Evolutionary conservation across 768 basidiomycete species (phyloP), one percentile per base, ranked within the genome.

Genomic region (Pleurotus tuoliensis): DNA sequence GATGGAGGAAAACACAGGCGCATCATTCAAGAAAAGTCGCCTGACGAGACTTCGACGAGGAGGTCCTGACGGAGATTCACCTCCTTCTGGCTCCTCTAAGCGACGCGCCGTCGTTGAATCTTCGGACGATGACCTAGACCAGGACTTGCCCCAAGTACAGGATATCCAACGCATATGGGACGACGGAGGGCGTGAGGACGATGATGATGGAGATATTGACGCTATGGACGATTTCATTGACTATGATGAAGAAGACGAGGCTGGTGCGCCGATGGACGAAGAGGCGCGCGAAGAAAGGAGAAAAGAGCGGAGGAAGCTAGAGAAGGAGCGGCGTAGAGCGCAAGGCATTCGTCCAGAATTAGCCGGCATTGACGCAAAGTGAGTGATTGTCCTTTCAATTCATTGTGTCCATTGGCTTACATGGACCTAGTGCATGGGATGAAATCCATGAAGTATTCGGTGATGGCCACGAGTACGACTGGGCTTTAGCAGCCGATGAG

Each of bases 401-500:
- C 24, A 5, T 25, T 18, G 6, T 27, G 57, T 51, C 55, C 25
- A 15, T 52, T 45, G 30, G 58, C 55, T 65, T 61, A 56, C 34
- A n/a, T 44, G 4, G 56, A 59, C 59, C 2, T 61, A 96, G 93
- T 64, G 88, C 93, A 24, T 97, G 94, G 93, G 88, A 91, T 47
- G 97, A 98, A 72, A 90, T 98, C 24, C 88, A 90, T 59, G 95
- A 93, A 57, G 92, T 98, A 1, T 99, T 99, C 61, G 97, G 97
- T 34, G 91, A 95, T 61, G 97, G 97, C 5, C 87, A 89, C 63
- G 95, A 98, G 61, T 99, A 96, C 68, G 94, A 94, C 63, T 95
- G 92, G 89, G 95, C 95, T 11, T 70, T 99, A 45, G 87, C 77
- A 46, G 92, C 87, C 4, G 95, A 95, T 27, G 91, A 92, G 2